Base-by-base conservation (phyloP, 495 filamentous ascomycete species). In the Podospora australis region DNA sequence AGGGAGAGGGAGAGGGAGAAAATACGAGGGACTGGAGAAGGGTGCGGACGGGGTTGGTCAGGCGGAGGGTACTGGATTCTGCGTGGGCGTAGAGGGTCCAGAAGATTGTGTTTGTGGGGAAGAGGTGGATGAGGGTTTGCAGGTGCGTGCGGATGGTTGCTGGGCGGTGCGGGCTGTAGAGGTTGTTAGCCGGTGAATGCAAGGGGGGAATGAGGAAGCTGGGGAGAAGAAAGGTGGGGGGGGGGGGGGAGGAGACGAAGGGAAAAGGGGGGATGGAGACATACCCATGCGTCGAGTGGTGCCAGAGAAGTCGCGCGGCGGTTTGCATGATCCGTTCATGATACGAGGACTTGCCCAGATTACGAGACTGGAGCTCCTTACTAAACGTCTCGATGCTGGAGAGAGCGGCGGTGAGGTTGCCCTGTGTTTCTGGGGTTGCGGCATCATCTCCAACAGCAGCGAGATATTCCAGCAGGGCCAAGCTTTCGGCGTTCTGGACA, bases 51-150 rank as follows among this genome's bases (percentile, higher is more conserved):
- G 83, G 83, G 53, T 91, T 84, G 48, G 85, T 75, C 49, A 95
- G 77, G 26, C 77, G 79, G 16, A 85, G 71, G 4, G 80, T 73
- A 11, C 78, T 66, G 1, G 50, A 36, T 56, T 88, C 80, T 56
- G 84, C 81, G 81, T 81, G 89, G 8, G 77, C 71, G 60, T 82
- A 83, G 11, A 90, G 69, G 13, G 76, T 68, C 42, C 91, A 75
- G 52, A 96, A 84, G 28, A 89, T 75, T 1, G 83, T 87, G 69
- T 95, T 96, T 23, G 75, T 69, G 0, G 89, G 89, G 64, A 86
- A 95, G 9, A 70, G 55, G 3, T 50, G 44, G 24, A 92, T 64
- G 51, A 81, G 83, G 22, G 77, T 60, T 5, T 67, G 53, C 2
- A 96, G 70, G 3, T 78, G 59, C 16, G 70, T 58, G 29, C 86